phyloP scores from a whole-genome alignment of 2,329 filamentous ascomycete species.

The Talaromyces sp. region DNA sequence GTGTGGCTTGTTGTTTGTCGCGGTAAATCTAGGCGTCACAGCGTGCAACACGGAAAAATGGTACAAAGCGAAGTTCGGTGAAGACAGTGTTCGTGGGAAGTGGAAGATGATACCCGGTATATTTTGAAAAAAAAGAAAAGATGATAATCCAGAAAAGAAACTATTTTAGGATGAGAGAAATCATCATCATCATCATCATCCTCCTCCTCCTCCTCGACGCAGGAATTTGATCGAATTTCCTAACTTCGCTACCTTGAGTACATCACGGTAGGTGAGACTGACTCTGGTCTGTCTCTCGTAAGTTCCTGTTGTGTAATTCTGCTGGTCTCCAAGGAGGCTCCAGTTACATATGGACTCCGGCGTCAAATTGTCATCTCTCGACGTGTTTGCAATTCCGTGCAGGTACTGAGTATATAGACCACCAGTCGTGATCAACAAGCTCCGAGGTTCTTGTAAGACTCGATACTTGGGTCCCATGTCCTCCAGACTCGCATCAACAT shows the following conservation, averaged over 20 bases:
- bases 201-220: constrained; percentile 21
- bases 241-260: constrained; percentile 71
- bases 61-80: constrained; percentile 72
- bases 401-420: constrained; percentile 52
- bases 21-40: constrained; percentile 73
- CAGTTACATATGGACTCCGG: constrained; percentile 52
- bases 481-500: constrained; percentile 15
- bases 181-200: constrained; percentile 16
- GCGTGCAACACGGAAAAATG: constrained; percentile 72
- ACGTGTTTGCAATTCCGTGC: constrained; percentile 54
- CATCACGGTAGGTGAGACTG: constrained; percentile 71
- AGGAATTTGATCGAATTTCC: constrained; percentile 61
- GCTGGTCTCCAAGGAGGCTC: constrained; percentile 46
- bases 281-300: constrained; percentile 49
- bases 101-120: constrained; percentile 69
- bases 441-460: constrained; percentile 80
- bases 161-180: background rate
- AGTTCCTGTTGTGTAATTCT: constrained; percentile 34
- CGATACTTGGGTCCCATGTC: constrained; percentile 38
- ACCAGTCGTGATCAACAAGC: constrained; percentile 55
- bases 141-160: background rate
- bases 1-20: constrained; percentile 66
- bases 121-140: constrained; percentile 31
- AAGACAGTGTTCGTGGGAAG: constrained; percentile 54
- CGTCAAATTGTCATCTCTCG: constrained; percentile 61